Base-by-base conservation (phyloP, 495 filamentous ascomycete species). In the Jackrogersella minutella region DNA sequence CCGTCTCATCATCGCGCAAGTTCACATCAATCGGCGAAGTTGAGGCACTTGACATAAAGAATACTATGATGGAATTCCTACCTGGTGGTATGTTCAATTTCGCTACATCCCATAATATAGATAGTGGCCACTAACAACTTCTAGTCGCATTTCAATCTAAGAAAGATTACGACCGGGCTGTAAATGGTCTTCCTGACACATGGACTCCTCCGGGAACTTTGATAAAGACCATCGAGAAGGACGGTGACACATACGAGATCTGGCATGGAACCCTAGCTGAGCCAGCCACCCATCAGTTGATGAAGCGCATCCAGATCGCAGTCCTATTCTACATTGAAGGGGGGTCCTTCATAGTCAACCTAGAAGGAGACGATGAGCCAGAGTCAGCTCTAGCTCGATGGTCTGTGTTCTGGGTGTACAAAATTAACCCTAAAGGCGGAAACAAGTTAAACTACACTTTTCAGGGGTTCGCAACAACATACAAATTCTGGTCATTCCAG, bases 251-350 rank as follows among this genome's bases (percentile, higher is more conserved):
- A 7, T 85, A 77, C 54, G 82, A 86, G 60, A 76, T 88, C 21
- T 87, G 84, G 82, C 77, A 77, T 54, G 81, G 83, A 17, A 82
- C 55, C 36, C 58, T 85, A 31, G 71, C 80, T 17, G 81, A 86
- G 64, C 74, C 84, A 0, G 80, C 79, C 13, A 85, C 93, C 28
- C 82, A 81, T 61, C 79, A 85, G 64, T 73, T 97, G 28, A 70
- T 95, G 58, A 86, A 86, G 70, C 91, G 92, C 44, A 86, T 93
- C 46, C 92, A 97, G 75, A 86, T 97, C 34, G 80, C 93, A 21
- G 84, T 92, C n/a, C 88, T 90, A 6, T 81, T 97, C 54, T 96
- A 90, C 76, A 97, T 99, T 62, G 95, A 99, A 76, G 95, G 91
- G 19, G 96, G 92, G 30, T 88, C 86, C 10, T 84, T 81, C 21